phyloP scores from a whole-genome alignment of 2,329 filamentous ascomycete genomes.

The Aspergillus quadrilineatus region DNA sequence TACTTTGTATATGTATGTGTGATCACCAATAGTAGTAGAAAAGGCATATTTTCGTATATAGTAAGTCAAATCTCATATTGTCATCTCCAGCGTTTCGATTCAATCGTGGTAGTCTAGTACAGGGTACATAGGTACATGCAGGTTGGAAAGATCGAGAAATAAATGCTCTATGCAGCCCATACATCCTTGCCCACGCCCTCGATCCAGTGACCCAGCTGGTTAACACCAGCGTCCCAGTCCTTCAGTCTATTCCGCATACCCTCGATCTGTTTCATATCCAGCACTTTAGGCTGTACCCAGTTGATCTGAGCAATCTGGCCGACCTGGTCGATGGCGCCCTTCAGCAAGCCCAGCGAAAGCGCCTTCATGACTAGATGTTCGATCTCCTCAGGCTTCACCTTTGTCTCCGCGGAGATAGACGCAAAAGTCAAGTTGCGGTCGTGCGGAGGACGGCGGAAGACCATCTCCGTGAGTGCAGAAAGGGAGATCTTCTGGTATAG shows the following conservation, averaged over 20 bases:
- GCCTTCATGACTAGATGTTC: constrained; percentile 99
- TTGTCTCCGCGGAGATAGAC: constrained; percentile 87
- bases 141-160: constrained; percentile 12
- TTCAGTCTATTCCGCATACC: constrained; percentile 83
- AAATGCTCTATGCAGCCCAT: constrained; percentile 70
- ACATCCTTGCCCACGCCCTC: constrained; percentile 91
- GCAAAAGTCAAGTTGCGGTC: constrained; percentile 91
- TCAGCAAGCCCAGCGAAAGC: constrained; percentile 84
- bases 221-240: constrained; percentile 96
- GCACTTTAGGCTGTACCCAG: constrained; percentile 97
- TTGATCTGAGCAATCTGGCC: constrained; percentile 91
- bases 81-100: constrained; percentile 10
- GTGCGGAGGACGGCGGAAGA: constrained; percentile 93
- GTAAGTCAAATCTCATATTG: background rate
- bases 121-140: constrained; percentile 17
- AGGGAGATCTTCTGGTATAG: constrained; percentile 97
- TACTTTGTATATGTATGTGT: background rate
- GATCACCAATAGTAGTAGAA: background rate
- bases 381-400: constrained; percentile 86
- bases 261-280: constrained; percentile 93
- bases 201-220: constrained; percentile 95
- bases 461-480: constrained; percentile 90
- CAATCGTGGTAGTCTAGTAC: constrained; percentile 16
- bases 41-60: background rate
- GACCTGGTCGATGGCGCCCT: constrained; percentile 94